Percentiles rank a stretch among this genome's conserved stretches.
These are phyloP conservation scores for Graphium sp. DNA, from an alignment of 2,329 filamentous ascomycete species.

Conservation along the genomic window DNA sequence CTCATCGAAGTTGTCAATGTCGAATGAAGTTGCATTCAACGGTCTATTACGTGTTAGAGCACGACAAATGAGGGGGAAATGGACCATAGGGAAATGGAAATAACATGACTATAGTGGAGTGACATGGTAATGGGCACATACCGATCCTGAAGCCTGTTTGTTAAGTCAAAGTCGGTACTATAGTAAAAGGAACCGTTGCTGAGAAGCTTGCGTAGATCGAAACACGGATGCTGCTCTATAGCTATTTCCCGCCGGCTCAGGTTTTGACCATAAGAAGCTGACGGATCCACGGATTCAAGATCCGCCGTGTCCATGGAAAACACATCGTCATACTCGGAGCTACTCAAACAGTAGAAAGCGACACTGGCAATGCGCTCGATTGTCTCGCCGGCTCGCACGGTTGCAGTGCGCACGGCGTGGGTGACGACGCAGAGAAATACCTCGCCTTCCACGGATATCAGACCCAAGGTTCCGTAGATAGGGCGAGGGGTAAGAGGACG, in stretches of 20 bases:
- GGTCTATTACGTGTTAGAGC: constrained; percentile 27
- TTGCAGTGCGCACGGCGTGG: constrained; percentile 60
- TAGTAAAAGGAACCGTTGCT: constrained; percentile 95
- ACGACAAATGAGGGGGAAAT: constrained; percentile 3
- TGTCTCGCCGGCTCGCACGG: constrained; percentile 71
- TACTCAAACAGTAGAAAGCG: constrained; percentile 86
- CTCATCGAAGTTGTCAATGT: constrained; percentile 84
- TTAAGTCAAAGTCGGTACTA: constrained; percentile 94
- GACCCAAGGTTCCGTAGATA: constrained; percentile 71
- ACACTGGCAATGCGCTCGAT: constrained; percentile 76
- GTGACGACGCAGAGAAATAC: constrained; percentile 87
- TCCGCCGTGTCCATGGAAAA: constrained; percentile 36
- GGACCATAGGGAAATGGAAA: constrained; percentile 7
- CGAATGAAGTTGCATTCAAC: constrained; percentile 61
- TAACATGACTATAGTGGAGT: constrained; percentile 1
- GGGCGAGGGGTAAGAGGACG: constrained; percentile 55
- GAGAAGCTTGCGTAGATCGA: constrained; percentile 79
- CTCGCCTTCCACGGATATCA: constrained; percentile 70
- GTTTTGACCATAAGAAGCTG: constrained; percentile 29
- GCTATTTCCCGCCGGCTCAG: constrained; percentile 51
- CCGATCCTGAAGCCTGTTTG: constrained; percentile 81
- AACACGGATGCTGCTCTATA: constrained; percentile 66
- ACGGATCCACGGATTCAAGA: constrained; percentile 26
- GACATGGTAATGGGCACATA: constrained; percentile 21
- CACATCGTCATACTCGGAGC: constrained; percentile 69